Evolutionary conservation across 1,284 basidiomycete species (phyloP).

Genomic region (Gymnopus androsaceus): DNA sequence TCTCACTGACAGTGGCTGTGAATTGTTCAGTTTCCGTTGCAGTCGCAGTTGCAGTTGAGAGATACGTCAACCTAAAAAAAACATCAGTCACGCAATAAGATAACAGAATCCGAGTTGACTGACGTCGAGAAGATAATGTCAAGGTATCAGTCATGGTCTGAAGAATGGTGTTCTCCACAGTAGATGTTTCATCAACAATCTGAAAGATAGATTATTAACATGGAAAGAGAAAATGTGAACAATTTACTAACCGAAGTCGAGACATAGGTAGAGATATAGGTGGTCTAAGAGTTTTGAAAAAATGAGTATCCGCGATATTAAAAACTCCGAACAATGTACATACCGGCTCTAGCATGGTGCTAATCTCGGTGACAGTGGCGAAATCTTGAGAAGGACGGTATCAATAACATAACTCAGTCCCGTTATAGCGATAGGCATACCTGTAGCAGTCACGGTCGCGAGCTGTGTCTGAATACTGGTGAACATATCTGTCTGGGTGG

Average conservation of each 20-base stretch:
- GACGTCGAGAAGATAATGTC: slow-evolving; percentile 37
- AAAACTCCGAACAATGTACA: background rate
- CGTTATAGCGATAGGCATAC: slow-evolving; percentile 17
- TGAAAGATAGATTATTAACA: no score
- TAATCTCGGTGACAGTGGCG: slow-evolving; percentile 46
- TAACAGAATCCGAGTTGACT: background rate
- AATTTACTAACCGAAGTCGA: no score
- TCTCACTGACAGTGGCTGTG: slow-evolving; percentile 42
- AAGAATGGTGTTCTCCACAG: slow-evolving; percentile 53
- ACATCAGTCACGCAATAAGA: background rate
- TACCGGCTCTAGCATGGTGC: slow-evolving; percentile 42
- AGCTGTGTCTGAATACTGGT: slow-evolving; percentile 47
- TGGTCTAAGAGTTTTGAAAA: slow-evolving; percentile 30
- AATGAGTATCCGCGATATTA: background rate
- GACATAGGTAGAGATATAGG: slow-evolving; percentile 43
- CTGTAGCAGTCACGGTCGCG: slow-evolving; percentile 49
- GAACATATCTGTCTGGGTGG: slow-evolving; percentile 5
- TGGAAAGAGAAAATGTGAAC: no score
- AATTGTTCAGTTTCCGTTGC: slow-evolving; percentile 23
- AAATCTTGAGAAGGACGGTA: slow-evolving; percentile 32
- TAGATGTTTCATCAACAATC: slow-evolving; percentile 40
- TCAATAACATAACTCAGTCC: background rate
- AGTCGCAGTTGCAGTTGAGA: slow-evolving; percentile 36
- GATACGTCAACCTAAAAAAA: slow-evolving; percentile 34
- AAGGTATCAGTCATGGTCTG: slow-evolving; percentile 42